Evolutionary conservation across 1,284 basidiomycete genomes (phyloP).

Genomic region (Fistulina hepatica): DNA sequence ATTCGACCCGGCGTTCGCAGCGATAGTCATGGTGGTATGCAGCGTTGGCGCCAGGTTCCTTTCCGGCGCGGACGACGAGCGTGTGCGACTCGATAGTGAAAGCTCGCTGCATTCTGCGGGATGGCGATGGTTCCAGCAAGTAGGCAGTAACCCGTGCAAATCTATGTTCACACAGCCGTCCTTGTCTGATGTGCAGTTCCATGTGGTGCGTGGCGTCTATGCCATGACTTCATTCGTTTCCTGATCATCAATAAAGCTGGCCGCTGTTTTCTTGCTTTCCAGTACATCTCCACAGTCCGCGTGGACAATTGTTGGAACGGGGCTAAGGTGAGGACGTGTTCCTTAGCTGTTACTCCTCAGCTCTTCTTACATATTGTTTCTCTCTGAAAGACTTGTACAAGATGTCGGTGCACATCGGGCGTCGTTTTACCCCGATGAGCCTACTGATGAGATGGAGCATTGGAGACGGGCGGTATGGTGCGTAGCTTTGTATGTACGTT

Average conservation of each 20-base stretch:
- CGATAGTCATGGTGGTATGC: constrained; percentile 7
- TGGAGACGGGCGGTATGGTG: neutral
- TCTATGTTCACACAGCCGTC: neutral
- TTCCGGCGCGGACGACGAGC: constrained; percentile 7
- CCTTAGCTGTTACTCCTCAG: too few species aligned
- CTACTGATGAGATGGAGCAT: neutral
- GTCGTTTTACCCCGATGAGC: neutral
- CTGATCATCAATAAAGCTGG: too few species aligned
- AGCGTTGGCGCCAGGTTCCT: constrained; percentile 10
- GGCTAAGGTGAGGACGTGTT: neutral
- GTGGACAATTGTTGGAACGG: neutral
- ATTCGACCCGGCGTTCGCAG: constrained; percentile 8
- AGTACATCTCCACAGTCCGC: neutral
- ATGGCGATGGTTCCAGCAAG: neutral
- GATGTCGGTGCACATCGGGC: neutral
- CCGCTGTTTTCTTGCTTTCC: neutral
- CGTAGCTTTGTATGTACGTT: neutral
- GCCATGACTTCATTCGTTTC: too few species aligned
- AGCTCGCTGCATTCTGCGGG: neutral
- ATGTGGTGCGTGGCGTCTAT: too few species aligned
- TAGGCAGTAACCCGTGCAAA: too few species aligned
- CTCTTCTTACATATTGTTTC: neutral
- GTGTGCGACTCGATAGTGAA: constrained; percentile 11
- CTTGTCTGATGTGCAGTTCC: neutral
- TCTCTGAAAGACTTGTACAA: neutral